Percentiles rank a stretch among this genome's conserved stretches.
Conservation (phyloP, 1,284 basidiomycete species). For the Cystobasidium sp. region DNA sequence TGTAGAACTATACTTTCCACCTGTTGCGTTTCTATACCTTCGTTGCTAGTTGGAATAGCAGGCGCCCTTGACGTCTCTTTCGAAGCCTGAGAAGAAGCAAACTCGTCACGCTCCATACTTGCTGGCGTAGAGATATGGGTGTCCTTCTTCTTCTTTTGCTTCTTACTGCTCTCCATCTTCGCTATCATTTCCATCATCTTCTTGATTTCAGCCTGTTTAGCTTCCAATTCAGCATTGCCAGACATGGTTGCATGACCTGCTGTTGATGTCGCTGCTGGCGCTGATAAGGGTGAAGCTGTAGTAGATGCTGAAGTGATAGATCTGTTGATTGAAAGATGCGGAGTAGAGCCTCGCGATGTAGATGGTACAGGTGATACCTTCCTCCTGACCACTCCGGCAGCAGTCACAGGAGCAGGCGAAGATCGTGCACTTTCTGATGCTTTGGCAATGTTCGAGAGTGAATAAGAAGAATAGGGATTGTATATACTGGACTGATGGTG, state of each 20-base stretch:
- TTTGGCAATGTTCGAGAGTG: background rate
- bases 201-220: slow-evolving; percentile 41
- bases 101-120: background rate
- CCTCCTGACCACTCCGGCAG: background rate
- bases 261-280: background rate
- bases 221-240: slow-evolving; percentile 20
- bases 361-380: background rate
- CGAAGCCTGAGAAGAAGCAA: background rate
- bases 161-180: slow-evolving; percentile 39
- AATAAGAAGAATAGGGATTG: slow-evolving; percentile 2
- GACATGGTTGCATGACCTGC: background rate
- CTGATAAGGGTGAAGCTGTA: background rate
- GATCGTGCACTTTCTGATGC: slow-evolving; percentile 3
- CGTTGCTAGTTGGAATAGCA: background rate
- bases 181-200: slow-evolving; percentile 42
- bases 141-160: background rate
- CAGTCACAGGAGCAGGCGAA: background rate
- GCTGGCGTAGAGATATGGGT: background rate
- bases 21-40: background rate
- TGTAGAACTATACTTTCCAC: background rate
- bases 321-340: background rate
- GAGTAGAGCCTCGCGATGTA: slow-evolving; percentile 3
- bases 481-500: background rate
- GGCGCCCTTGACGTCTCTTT: background rate
- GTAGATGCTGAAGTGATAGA: background rate